Base-by-base conservation (phyloP, 192 early-diverging fungal genomes). In the Endogone sp. region DNA sequence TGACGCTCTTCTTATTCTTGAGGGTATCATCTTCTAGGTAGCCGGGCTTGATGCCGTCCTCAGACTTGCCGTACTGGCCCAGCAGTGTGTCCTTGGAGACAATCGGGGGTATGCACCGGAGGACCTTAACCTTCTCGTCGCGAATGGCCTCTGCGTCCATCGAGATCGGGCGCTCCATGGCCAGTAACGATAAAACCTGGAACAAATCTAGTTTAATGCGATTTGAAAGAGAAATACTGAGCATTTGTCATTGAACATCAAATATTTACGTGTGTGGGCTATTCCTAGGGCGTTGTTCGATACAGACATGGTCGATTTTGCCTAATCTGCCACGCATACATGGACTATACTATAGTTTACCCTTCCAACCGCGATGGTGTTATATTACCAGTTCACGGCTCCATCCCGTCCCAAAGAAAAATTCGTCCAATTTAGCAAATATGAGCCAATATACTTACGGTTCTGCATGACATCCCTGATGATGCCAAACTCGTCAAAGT, bases 401-500 rank as follows among this genome's bases (percentile, higher is more conserved):
- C n/a, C n/a, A n/a, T n/a, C n/a, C n/a, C n/a, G n/a, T n/a, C n/a
- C n/a, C n/a, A n/a, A n/a, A n/a, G n/a, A n/a, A n/a, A n/a, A n/a
- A n/a, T n/a, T n/a, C n/a, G n/a, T n/a, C n/a, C n/a, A n/a, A n/a
- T n/a, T n/a, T n/a, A n/a, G 37, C 37, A 49, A 49, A 49, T 16
- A 49, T 49, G 37, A 49, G 9, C 37, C 9, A n/a, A n/a, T n/a
- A 56, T 4, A 79, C 81, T 69, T 81, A 84, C 84, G 91, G 79
- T 94, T 94, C 82, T 94, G 92, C 88, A 92, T 90, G 56, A 98
- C 97, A 72, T 98, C 97, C 66, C 97, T 93, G 71, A 98, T 95
- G 57, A 98, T 97, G 26, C 97, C 97, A 84, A 96, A 97, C 81
- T 97, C 95, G 75, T 99, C 95, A 89, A 99, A 97, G 85, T 98